phyloP scores from a whole-genome alignment of 2,329 filamentous ascomycete species.

The Erysiphe neolycopersici region DNA sequence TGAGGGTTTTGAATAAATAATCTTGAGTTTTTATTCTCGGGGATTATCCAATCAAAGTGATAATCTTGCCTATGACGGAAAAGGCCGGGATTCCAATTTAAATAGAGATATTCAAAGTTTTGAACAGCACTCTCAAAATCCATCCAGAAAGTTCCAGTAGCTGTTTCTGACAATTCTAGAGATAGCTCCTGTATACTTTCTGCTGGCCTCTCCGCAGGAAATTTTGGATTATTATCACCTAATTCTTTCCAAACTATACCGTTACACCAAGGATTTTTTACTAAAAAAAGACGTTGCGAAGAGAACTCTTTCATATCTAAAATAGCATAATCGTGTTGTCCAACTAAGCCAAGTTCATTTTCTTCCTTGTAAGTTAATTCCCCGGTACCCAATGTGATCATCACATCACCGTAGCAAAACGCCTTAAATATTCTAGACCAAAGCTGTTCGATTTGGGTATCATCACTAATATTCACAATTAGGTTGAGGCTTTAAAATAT shows the following conservation, averaged over 20 bases:
- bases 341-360: slow-evolving; percentile 52
- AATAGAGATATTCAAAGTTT: slow-evolving; percentile 82
- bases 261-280: slow-evolving; percentile 93
- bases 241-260: slow-evolving; percentile 45
- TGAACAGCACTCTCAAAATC: slow-evolving; percentile 65
- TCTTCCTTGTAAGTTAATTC: slow-evolving; percentile 55
- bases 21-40: slow-evolving; percentile 20
- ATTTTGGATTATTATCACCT: background rate
- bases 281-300: slow-evolving; percentile 39
- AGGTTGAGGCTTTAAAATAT: background rate
- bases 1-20: slow-evolving; percentile 40
- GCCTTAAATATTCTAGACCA: slow-evolving; percentile 55
- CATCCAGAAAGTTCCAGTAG: slow-evolving; percentile 81
- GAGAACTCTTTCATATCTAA: slow-evolving; percentile 45
- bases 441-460: slow-evolving; percentile 45
- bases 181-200: slow-evolving; percentile 6
- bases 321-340: slow-evolving; percentile 85
- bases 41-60: slow-evolving; percentile 60
- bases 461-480: slow-evolving; percentile 27
- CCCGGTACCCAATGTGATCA: slow-evolving; percentile 77
- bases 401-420: slow-evolving; percentile 52
- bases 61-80: slow-evolving; percentile 66
- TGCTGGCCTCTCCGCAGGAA: slow-evolving; percentile 3
- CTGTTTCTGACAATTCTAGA: slow-evolving; percentile 8
- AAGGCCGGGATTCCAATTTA: slow-evolving; percentile 85